phyloP scores from a whole-genome alignment of 108 stramenopile genomes.

The Pseudonitzschia multiseries region DNA sequence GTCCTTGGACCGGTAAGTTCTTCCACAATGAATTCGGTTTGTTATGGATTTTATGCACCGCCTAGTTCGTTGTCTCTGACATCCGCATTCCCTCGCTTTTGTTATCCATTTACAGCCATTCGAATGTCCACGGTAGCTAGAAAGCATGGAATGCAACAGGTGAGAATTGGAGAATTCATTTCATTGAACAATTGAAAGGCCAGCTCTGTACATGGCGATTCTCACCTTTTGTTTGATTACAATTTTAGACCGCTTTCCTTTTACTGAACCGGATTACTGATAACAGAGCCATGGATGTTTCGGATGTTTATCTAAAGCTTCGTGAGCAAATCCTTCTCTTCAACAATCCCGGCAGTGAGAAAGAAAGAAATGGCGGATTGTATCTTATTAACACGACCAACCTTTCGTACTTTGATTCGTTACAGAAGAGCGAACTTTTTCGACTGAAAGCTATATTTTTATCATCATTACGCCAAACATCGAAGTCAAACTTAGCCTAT shows the following conservation, averaged over 20 bases:
- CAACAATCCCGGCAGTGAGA: conserved; percentile 54
- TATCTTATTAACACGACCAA: conserved; percentile 95
- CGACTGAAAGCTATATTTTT: conserved; percentile 88
- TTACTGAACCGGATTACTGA: conserved; percentile 63
- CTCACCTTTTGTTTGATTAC: not conserved
- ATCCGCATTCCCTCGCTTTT: not conserved
- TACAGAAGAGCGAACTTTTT: conserved; percentile 91
- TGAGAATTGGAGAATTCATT: conserved; percentile 17
- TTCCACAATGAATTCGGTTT: not conserved
- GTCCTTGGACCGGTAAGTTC: conserved; percentile 75
- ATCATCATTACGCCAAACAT: conserved; percentile 59
- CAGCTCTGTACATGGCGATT: not conserved
- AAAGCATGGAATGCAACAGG: conserved; percentile 81
- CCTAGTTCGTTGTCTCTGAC: not conserved
- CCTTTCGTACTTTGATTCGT: conserved; percentile 84
- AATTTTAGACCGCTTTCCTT: conserved; percentile 45
- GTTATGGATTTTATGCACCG: not conserved
- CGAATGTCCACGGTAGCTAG: conserved; percentile 83
- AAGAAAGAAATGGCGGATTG: conserved; percentile 78
- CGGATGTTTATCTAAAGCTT: conserved; percentile 89
- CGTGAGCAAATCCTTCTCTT: conserved; percentile 91
- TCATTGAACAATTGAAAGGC: not conserved
- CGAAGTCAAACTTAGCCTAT: conserved; percentile 88
- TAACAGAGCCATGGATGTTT: conserved; percentile 76
- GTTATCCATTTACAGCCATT: conserved; percentile 38